phyloP scores from a whole-genome alignment of 2,329 filamentous ascomycete genomes.

The Botrytis squamosa region DNA sequence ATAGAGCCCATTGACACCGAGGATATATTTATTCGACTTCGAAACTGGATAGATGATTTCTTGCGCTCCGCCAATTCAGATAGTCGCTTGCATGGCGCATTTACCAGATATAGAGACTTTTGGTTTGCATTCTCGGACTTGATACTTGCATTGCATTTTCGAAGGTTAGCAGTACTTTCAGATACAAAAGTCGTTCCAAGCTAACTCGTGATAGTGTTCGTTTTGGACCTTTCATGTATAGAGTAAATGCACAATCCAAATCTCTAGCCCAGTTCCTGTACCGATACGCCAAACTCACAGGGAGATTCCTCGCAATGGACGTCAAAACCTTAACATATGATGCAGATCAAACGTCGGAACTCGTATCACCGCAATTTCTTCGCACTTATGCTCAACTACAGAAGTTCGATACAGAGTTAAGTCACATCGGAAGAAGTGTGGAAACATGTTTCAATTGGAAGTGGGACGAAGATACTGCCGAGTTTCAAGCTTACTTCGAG shows the following conservation, averaged over 20 bases:
- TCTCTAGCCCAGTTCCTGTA: conserved; percentile 36
- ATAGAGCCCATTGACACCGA: conserved; percentile 47
- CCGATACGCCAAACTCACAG: conserved; percentile 48
- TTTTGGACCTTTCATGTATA: conserved; percentile 37
- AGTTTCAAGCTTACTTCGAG: conserved; percentile 34
- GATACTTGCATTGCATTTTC: conserved; percentile 43
- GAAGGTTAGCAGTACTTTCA: conserved; percentile 43
- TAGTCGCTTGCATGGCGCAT: conserved; percentile 45
- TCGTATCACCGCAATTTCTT: conserved; percentile 49
- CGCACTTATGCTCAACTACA: conserved; percentile 45
- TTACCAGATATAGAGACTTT: conserved; percentile 47
- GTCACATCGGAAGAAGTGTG: conserved; percentile 38
- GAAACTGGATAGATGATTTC: conserved; percentile 52
- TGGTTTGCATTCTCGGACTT: conserved; percentile 55
- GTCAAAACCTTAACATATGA: conserved; percentile 39
- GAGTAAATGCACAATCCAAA: conserved; percentile 27
- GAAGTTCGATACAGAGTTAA: conserved; percentile 38
- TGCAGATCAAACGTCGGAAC: conserved; percentile 40
- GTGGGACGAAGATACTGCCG: conserved; percentile 36
- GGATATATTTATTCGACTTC: conserved; percentile 46
- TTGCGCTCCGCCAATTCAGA: conserved; percentile 43
- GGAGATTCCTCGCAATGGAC: conserved; percentile 54
- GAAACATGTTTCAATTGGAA: conserved; percentile 45
- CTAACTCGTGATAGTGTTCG: conserved; percentile 35
- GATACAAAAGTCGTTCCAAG: background rate